Conservation (phyloP, 2,329 filamentous ascomycete species). For the Ascochyta koolunga region DNA sequence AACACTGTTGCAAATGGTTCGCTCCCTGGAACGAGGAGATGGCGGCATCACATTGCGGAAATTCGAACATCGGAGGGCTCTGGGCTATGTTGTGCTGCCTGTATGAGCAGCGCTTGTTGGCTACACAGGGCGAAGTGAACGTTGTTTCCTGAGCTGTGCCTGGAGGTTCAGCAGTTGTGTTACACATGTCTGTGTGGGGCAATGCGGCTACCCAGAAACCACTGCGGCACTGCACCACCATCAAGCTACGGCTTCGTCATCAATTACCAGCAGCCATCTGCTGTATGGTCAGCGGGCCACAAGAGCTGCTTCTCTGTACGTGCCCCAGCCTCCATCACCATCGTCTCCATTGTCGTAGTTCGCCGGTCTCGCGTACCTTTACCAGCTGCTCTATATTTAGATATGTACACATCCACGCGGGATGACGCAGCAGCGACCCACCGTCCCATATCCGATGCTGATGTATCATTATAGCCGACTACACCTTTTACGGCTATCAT, state of each 20-base stretch:
- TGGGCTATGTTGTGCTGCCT: not conserved
- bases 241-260: constrained; percentile 6
- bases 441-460: constrained; percentile 4
- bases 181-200: not conserved
- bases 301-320: constrained; percentile 9
- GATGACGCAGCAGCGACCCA: constrained; percentile 16
- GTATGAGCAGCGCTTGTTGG: not conserved
- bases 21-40: not conserved
- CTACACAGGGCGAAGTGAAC: not conserved
- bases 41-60: not conserved
- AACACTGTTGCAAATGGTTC: not conserved
- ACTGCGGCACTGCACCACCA: constrained; percentile 11
- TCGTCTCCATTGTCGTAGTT: constrained; percentile 4
- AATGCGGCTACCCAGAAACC: constrained; percentile 3
- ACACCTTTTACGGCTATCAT: not conserved
- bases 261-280: not conserved
- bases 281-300: not conserved
- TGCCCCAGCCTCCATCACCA: constrained; percentile 11
- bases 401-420: constrained; percentile 8
- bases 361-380: constrained; percentile 12
- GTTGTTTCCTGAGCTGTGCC: not conserved
- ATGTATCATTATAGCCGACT: not conserved
- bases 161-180: constrained; percentile 1
- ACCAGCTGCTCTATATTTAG: constrained; percentile 14
- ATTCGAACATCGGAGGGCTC: not conserved